Base-by-base conservation (phyloP, 2,329 filamentous ascomycete genomes). In the Diaporthe velutina region DNA sequence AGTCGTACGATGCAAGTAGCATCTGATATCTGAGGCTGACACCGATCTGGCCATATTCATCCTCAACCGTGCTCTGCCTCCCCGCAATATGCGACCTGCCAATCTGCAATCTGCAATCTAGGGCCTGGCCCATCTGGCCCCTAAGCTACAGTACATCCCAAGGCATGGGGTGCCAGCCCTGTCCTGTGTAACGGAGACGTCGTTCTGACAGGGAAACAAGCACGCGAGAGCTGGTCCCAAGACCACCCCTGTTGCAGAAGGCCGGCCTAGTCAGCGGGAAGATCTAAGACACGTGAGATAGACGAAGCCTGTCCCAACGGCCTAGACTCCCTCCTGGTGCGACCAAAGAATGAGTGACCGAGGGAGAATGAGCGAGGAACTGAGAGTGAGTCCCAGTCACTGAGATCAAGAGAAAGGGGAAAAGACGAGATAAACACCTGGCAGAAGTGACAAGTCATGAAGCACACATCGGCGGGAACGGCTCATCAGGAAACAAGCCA, bases 151-250 rank as follows among this genome's bases (percentile, higher is more conserved):
- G 38, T n/a, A n/a, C n/a, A n/a, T n/a, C n/a, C n/a, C n/a, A n/a
- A n/a, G 58, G n/a, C 54, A 35, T 57, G 28, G 54, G 54, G 30
- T n/a, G 55, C 19, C 33, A 17, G 22, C 42, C 25, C 55, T 73
- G 70, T 64, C 28, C 15, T 30, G 74, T 75, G 74, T 61, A 74
- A 75, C 74, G 30, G 73, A 48, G 58, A 74, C 55, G 71, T 60
- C 50, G 52, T 52, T 33, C 25, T 28, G 35, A 54, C 8, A 40
- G 52, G 64, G 71, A 52, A 42, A 50, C 71, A 58, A 73, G 64
- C 74, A 61, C 58, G 48, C 38, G 35, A 58, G 25, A 52, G 45
- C 61, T 66, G 61, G 45, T 48, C 61, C 30, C 61, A 67, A 67
- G 30, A 67, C 61, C 61, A 67, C 45, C 61, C 61, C 45, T 52